Evolutionary conservation across 768 basidiomycete genomes (phyloP).

Genomic region (Trametes villosa): DNA sequence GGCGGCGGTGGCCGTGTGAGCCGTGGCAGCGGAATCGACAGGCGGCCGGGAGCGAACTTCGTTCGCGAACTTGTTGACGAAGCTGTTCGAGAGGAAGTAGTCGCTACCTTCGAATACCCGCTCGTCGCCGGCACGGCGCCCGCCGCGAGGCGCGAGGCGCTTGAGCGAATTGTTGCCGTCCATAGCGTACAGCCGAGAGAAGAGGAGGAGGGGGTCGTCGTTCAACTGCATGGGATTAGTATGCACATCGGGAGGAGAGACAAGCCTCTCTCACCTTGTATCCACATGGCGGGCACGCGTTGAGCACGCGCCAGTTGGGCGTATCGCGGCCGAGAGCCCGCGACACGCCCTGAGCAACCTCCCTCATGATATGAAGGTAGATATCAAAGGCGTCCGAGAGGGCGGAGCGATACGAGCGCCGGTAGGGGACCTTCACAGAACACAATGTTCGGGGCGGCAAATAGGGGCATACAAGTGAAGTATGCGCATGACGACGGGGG

Average conservation of each 20-base stretch:
- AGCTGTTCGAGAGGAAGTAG: constrained; percentile 31
- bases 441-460: neutral
- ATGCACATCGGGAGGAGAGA: neutral
- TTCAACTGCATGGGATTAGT: constrained; percentile 25
- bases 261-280: constrained; percentile 34
- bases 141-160: constrained; percentile 29
- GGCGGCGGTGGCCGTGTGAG: no score
- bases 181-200: neutral
- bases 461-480: neutral
- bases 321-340: constrained; percentile 33
- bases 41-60: constrained; percentile 32
- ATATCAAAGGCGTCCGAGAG: constrained; percentile 42
- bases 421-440: constrained; percentile 32
- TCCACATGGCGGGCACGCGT: constrained; percentile 43
- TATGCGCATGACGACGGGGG: neutral
- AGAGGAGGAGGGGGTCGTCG: constrained; percentile 31
- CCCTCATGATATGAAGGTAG: constrained; percentile 35
- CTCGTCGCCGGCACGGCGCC: constrained; percentile 23
- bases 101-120: constrained; percentile 27
- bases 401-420: constrained; percentile 22
- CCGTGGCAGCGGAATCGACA: neutral
- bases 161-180: constrained; percentile 29
- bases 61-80: constrained; percentile 36
- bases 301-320: constrained; percentile 38
- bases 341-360: constrained; percentile 29